Evolutionary conservation across 1,139 yeast genomes (phyloP), one percentile per base, ranked within the genome.

Genomic region (Saccharomycopsis phalli): DNA sequence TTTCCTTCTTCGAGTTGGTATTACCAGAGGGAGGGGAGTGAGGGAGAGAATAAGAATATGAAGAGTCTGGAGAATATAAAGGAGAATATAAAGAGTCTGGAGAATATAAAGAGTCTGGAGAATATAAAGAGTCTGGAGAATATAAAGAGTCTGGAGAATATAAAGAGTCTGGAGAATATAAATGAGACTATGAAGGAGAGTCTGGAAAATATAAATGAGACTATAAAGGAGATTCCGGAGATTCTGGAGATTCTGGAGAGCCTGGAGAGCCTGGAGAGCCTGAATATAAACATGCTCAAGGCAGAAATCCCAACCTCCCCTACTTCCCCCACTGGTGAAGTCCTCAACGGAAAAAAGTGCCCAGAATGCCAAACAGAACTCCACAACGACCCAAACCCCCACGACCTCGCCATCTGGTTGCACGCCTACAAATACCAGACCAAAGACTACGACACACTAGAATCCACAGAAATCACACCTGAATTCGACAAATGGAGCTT

Each of bases 311-410:
- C 25, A 6, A 10, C 25, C 10, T 6, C 6, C 25, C 8, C 8
- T n/a, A 8, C 7, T 26, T 11, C 29, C 4, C 7, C n/a, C 4
- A 4, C 8, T n/a, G 94, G 94, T 16, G 94, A 82, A 56, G 62
- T 67, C 22, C 59, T 79, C 29, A 63, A 71, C 1, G 76, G 74
- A 2, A 68, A 72, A 36, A 53, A 55, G 22, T 91, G 98, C 56
- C 66, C 66, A 0, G 69, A 65, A 1, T 87, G 96, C 55, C 76
- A 71, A 1, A 65, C 80, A n/a, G 83, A 77, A 16, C 59, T 86
- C 13, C 88, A 84, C 54, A 70, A 88, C 0, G 96, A 88, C 49
- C 97, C 98, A 0, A 84, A 93, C 2, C 77, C 81, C 2, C 80
- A 81, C 51, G 97, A 88, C 50, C 62, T 91, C 48, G 86, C 81